phyloP scores from a whole-genome alignment of 2,329 filamentous ascomycete species.

The Penicillium glabrum region DNA sequence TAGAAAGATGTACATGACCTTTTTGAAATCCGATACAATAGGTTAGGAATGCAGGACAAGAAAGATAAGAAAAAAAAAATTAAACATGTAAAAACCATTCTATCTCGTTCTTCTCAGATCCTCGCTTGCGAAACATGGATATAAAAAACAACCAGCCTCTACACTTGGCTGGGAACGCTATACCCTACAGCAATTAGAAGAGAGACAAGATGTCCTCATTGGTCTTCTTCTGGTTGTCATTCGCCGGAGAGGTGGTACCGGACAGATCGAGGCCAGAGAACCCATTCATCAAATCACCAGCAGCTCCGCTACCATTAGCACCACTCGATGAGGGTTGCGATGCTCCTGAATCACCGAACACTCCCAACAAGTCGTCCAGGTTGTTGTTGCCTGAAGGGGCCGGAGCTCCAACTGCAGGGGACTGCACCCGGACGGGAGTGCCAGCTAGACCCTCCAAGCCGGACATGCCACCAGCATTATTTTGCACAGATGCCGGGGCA shows the following conservation, averaged over 20 bases:
- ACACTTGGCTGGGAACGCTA: constrained; percentile 5
- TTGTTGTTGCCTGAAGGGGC: constrained; percentile 50
- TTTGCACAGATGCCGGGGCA: constrained; percentile 81
- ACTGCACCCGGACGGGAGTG: constrained; percentile 52
- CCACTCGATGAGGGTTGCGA: constrained; percentile 32
- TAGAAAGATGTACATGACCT: constrained; percentile 21
- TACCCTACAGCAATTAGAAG: constrained; percentile 41
- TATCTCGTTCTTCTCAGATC: constrained; percentile 25
- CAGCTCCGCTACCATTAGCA: constrained; percentile 31
- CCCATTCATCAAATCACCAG: constrained; percentile 70
- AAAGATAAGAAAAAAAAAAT: constrained; percentile 7
- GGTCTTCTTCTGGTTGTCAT: constrained; percentile 45
- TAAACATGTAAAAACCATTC: constrained; percentile 22
- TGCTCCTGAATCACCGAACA: constrained; percentile 58
- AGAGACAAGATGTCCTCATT: constrained; percentile 59
- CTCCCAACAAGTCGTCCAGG: constrained; percentile 78
- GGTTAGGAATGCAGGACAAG: background rate
- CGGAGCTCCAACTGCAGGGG: constrained; percentile 41
- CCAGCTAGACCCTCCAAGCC: constrained; percentile 60
- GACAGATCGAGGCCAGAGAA: constrained; percentile 80
- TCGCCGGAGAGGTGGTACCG: constrained; percentile 39
- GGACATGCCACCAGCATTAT: constrained; percentile 64
- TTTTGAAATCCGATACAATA: constrained; percentile 16
- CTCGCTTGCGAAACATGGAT: constrained; percentile 25
- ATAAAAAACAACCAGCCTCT: constrained; percentile 17